phyloP scores from a whole-genome alignment of 305 asterid species.

The Caryopteris hybrid region DNA sequence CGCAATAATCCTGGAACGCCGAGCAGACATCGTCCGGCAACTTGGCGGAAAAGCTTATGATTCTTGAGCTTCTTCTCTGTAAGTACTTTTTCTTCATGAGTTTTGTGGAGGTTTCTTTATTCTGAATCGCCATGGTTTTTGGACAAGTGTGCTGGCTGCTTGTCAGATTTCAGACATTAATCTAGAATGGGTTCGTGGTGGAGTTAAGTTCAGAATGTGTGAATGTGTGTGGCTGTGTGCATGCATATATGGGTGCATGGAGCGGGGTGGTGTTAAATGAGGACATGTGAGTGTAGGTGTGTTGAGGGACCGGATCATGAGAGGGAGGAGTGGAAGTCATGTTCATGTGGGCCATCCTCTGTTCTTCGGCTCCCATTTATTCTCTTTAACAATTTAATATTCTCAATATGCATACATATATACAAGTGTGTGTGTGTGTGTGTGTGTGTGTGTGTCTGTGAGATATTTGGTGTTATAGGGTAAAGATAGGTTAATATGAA shows the following conservation, averaged over 20 bases:
- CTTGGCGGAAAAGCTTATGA: slow-evolving; percentile 56
- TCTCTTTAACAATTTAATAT: neutral
- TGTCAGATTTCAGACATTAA: neutral
- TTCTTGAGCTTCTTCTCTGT: slow-evolving; percentile 20
- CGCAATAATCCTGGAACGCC: slow-evolving; percentile 35
- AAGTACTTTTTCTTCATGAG: slow-evolving; percentile 13
- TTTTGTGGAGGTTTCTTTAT: neutral
- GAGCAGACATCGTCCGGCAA: slow-evolving; percentile 43
- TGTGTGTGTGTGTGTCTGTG: too few species aligned
- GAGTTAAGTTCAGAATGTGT: too few species aligned
- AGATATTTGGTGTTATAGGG: too few species aligned
- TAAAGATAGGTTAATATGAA: too few species aligned
- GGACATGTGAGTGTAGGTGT: slow-evolving; percentile 4
- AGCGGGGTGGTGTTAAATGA: slow-evolving; percentile 14
- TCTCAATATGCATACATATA: too few species aligned
- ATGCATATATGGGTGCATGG: slow-evolving; percentile 19
- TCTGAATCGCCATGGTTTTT: neutral
- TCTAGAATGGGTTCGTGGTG: neutral
- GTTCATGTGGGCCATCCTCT: neutral
- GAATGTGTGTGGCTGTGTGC: neutral
- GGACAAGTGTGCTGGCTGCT: neutral
- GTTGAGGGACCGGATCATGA: slow-evolving; percentile 6
- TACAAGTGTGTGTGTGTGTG: too few species aligned
- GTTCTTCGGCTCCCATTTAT: neutral
- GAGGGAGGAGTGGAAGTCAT: slow-evolving; percentile 16